Evolutionary conservation across 306 rosid genomes (phyloP).

Genomic region (Prunus kanzakura): DNA sequence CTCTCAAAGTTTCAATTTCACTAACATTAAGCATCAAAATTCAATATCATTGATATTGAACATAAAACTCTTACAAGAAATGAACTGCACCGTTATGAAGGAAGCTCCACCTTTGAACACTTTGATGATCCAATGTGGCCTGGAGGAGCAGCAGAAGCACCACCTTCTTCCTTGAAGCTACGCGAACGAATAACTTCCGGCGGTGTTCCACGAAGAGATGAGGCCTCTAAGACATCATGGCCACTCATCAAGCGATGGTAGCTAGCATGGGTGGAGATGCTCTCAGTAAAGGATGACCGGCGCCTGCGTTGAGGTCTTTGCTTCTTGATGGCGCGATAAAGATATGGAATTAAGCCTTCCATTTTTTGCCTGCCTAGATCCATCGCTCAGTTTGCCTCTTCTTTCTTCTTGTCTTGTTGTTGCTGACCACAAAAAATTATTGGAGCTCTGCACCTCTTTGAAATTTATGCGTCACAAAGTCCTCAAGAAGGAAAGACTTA

Average conservation of each 20-base stretch:
- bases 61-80: background rate
- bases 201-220: constrained; percentile 62
- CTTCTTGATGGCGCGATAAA: constrained; percentile 63
- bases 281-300: constrained; percentile 42
- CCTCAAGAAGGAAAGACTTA: background rate
- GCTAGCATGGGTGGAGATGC: constrained; percentile 48
- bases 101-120: background rate
- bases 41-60: background rate
- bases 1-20: background rate
- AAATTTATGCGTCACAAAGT: background rate
- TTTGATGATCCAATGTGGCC: background rate
- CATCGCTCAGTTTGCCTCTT: background rate
- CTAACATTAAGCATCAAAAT: background rate
- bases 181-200: background rate
- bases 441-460: background rate
- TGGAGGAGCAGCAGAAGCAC: constrained; percentile 4
- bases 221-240: constrained; percentile 37
- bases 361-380: constrained; percentile 17
- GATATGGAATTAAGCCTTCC: constrained; percentile 88
- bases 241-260: constrained; percentile 53
- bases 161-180: constrained; percentile 6
- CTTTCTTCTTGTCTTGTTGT: background rate
- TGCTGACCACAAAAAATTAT: background rate
- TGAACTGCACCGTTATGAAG: background rate
- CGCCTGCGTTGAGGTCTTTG: constrained; percentile 36